phyloP scores from a whole-genome alignment of 164 flowering plant species.

The Vitis cinerea region DNA sequence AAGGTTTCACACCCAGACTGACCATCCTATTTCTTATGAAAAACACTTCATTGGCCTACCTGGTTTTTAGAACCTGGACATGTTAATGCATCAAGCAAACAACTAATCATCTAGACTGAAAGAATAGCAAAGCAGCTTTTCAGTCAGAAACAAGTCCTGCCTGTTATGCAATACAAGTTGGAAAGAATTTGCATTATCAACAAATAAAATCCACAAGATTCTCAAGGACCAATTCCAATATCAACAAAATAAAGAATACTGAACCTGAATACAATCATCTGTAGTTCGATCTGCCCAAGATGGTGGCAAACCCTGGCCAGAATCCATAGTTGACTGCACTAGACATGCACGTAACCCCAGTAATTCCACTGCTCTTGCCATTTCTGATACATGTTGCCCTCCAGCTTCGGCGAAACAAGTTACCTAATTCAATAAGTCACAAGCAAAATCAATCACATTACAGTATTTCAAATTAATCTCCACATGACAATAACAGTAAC shows the following conservation, averaged over 20 bases:
- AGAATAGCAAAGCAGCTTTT: too few relatives aligned
- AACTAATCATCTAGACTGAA: too few relatives aligned
- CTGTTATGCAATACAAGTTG: not conserved
- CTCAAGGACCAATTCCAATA: not conserved
- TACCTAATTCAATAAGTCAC: conserved; percentile 43
- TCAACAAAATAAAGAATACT: not conserved
- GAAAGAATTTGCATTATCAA: not conserved
- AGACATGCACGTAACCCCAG: conserved; percentile 86
- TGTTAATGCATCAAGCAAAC: too few relatives aligned
- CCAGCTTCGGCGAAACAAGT: conserved; percentile 98
- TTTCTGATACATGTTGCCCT: conserved; percentile 86
- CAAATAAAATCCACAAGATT: not conserved
- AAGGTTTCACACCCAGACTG: too few relatives aligned
- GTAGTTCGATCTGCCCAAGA: conserved; percentile 62
- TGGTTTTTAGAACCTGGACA: too few relatives aligned
- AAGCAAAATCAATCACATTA: not conserved
- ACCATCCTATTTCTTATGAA: too few relatives aligned
- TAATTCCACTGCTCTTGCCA: conserved; percentile 83
- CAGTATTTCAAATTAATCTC: not conserved
- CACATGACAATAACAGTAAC: not conserved
- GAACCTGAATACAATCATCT: conserved; percentile 80
- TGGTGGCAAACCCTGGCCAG: conserved; percentile 75
- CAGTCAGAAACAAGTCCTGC: too few relatives aligned
- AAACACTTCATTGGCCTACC: too few relatives aligned
- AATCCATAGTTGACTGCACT: conserved; percentile 75